Evolutionary conservation across 139 green algal genomes (phyloP), one percentile per base, ranked within the genome.

Genomic region (Chlorella sp.): DNA sequence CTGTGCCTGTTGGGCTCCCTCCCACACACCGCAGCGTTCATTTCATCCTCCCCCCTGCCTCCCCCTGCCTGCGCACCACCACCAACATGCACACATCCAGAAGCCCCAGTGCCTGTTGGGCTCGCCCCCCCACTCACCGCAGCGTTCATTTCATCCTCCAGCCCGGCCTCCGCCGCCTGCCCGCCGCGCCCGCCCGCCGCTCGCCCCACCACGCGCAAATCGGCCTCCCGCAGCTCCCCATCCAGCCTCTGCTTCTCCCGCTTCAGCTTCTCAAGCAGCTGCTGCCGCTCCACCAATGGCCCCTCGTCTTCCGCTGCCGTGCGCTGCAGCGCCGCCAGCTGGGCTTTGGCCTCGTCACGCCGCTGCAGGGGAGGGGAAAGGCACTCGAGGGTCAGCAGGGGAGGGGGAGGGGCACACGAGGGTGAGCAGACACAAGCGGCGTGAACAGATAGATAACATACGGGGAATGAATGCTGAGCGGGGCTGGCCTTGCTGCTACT

Each of bases 271-370:
- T 32, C 48, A 73, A 89, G 85, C 22, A 32, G 84, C 68, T 39
- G 37, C 39, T 66, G 68, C 0, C 84, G 84, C 39, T 64, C 84
- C 30, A 42, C 68, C 64, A 88, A 68, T 30, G 84, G 84, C 26
- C 84, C 84, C 39, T 64, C 68, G 1, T 88, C 40, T 18, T 88
- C 68, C 16, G 22, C 28, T 32, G 39, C 39, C 37, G 18, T 39
- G 39, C 39, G 42, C 64, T 92, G 85, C 39, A 83, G 88, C 60
- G 87, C 14, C 32, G 86, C 48, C 26, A 95, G 66, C 32, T 42
- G 26, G 40, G 61, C 4, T 64, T 87, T 79, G 48, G 73, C 36
- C 26, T 89, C 48, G 0, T 53, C 37, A 0, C 89, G 32, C 40
- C 82, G 87, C 18, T 90, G 34, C 73, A 90, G 86, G 28, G 26